phyloP scores from a whole-genome alignment of 1,284 basidiomycete genomes.

The Boletus coffeatus region DNA sequence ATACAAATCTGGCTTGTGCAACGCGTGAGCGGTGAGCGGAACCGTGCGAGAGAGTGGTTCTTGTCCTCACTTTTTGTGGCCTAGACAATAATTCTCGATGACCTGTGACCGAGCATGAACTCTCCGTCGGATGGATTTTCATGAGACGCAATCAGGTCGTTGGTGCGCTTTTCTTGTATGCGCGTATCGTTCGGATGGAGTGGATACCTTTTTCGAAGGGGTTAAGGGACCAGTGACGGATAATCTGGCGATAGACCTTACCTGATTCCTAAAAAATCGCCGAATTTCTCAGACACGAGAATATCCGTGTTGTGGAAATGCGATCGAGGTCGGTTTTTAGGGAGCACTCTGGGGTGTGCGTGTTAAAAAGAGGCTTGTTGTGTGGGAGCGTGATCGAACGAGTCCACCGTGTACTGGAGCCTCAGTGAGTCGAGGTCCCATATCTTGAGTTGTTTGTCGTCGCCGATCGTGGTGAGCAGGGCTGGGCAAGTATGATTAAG shows the following conservation, averaged over 20 bases:
- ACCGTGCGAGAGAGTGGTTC: background rate
- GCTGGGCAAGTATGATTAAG: conserved; percentile 2
- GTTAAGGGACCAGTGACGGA: background rate
- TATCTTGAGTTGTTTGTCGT: conserved; percentile 77
- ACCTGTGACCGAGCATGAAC: conserved; percentile 82
- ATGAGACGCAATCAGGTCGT: conserved; percentile 51
- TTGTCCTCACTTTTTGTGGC: conserved; percentile 67
- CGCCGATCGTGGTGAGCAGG: conserved; percentile 56
- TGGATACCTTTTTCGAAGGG: conserved; percentile 42
- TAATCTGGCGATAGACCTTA: conserved; percentile 21
- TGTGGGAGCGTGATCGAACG: background rate
- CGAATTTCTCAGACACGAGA: conserved; percentile 83
- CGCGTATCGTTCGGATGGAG: conserved; percentile 28
- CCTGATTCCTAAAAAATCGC: conserved; percentile 67
- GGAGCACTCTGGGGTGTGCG: conserved; percentile 50
- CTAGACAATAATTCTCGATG: conserved; percentile 86
- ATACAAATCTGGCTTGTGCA: conserved; percentile 60
- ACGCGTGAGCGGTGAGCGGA: conserved; percentile 2
- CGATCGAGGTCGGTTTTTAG: conserved; percentile 70
- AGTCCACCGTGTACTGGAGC: conserved; percentile 56
- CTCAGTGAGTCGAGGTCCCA: conserved; percentile 58
- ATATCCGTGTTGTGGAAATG: conserved; percentile 52
- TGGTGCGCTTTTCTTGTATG: conserved; percentile 24
- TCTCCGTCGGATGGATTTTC: conserved; percentile 71
- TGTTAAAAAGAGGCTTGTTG: conserved; percentile 5